Percentiles rank a stretch among this genome's conserved stretches.
Evolutionary conservation across 164 flowering plant species (phyloP).

Genomic region (Kingdonia uniflora): DNA sequence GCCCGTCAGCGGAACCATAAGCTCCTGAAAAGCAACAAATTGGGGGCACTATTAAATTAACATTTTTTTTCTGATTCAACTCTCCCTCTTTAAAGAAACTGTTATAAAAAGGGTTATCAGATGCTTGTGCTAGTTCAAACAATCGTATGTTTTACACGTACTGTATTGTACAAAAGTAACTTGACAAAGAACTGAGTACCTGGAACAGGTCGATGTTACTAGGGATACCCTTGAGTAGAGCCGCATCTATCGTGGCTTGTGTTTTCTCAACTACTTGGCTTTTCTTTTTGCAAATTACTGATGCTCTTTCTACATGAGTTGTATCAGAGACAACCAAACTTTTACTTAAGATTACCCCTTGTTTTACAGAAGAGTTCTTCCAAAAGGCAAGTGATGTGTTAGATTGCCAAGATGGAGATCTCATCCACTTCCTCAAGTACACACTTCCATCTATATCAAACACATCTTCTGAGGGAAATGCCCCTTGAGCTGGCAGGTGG

Average conservation of each 20-base stretch:
- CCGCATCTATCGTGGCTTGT: constrained; percentile 97
- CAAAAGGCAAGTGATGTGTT: constrained; percentile 60
- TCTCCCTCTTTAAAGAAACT: too few relatives aligned
- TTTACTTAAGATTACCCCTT: constrained; percentile 66
- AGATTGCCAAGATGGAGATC: constrained; percentile 76
- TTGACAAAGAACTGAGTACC: too few relatives aligned
- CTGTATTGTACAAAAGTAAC: too few relatives aligned
- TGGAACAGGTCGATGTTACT: constrained; percentile 94
- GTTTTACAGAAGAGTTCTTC: constrained; percentile 42
- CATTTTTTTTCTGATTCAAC: too few relatives aligned
- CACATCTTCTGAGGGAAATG: constrained; percentile 26
- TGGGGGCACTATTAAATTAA: too few relatives aligned
- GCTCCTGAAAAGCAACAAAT: constrained; percentile 45
- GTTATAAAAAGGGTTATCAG: too few relatives aligned
- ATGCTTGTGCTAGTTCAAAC: too few relatives aligned
- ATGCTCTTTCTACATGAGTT: constrained; percentile 66
- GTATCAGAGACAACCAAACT: constrained; percentile 62
- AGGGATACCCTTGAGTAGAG: constrained; percentile 86
- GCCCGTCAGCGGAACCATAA: constrained; percentile 58
- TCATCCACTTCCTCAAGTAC: constrained; percentile 79
- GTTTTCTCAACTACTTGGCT: constrained; percentile 58
- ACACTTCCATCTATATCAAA: constrained; percentile 88
- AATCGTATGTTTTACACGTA: too few relatives aligned
- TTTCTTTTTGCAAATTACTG: constrained; percentile 45
- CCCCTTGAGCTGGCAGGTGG: constrained; percentile 13